A percentile compares a stretch with the other conserved stretches of the same genome.
Conservation (phyloP, 441 rosid genomes). For the Pelargonium cotyledonis region DNA sequence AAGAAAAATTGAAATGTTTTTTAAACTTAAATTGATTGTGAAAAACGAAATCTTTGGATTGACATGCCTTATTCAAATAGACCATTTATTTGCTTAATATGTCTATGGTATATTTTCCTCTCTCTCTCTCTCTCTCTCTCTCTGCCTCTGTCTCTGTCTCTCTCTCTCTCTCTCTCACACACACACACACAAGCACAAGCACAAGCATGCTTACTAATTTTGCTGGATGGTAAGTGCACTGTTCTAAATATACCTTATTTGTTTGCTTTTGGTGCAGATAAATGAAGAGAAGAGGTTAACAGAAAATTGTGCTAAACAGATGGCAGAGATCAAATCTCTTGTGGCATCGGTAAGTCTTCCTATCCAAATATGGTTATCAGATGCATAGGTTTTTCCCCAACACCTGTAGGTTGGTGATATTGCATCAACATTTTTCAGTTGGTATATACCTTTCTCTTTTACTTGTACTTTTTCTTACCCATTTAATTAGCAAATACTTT, state of each 20-base stretch:
- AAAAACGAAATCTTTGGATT: too few relatives aligned
- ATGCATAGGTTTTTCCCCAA: conserved; percentile 5
- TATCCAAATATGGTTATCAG: conserved; percentile 6
- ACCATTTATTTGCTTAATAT: too few relatives aligned
- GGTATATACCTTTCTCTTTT: conserved; percentile 6
- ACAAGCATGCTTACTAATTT: too few relatives aligned
- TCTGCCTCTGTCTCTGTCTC: too few relatives aligned
- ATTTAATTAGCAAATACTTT: neutral
- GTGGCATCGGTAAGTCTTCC: conserved; percentile 46
- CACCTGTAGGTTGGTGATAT: conserved; percentile 5
- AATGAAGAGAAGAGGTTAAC: conserved; percentile 55
- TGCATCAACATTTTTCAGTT: neutral
- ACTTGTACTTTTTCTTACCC: neutral
- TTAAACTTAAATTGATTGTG: too few relatives aligned
- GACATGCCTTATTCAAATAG: too few relatives aligned
- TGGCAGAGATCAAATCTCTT: conserved; percentile 60
- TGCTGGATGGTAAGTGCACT: too few relatives aligned
- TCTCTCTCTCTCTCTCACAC: too few relatives aligned
- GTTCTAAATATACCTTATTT: neutral
- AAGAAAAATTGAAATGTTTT: neutral
- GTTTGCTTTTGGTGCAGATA: conserved; percentile 45
- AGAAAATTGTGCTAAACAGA: conserved; percentile 53
- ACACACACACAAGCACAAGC: too few relatives aligned
- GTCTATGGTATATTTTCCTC: too few relatives aligned
- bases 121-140: too few relatives aligned